A percentile compares a stretch with the other conserved stretches of the same genome.
Evolutionary conservation across 768 basidiomycete genomes (phyloP).

Genomic region (Amanita molliuscula): DNA sequence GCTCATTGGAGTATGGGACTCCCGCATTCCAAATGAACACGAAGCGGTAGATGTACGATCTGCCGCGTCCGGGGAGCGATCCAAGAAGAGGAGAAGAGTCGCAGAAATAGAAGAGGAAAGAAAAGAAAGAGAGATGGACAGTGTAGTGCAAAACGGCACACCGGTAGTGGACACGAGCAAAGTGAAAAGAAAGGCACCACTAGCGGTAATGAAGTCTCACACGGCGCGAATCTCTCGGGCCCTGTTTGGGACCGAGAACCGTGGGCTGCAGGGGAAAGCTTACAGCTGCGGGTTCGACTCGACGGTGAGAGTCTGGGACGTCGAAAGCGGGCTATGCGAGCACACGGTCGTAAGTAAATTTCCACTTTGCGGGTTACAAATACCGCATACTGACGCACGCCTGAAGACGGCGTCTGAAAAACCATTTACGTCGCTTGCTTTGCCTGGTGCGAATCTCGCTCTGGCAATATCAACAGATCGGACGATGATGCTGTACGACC

Average conservation of each 20-base stretch:
- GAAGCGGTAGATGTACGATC: constrained; percentile 10
- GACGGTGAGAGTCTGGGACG: constrained; percentile 82
- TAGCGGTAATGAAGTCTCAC: constrained; percentile 73
- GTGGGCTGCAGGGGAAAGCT: constrained; percentile 23
- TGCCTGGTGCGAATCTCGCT: constrained; percentile 33
- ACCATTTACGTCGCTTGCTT: constrained; percentile 59
- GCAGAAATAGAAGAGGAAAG: constrained; percentile 24
- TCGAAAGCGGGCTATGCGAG: constrained; percentile 62
- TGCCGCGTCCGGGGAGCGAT: constrained; percentile 20
- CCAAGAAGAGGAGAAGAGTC: constrained; percentile 57
- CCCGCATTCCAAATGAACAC: constrained; percentile 40
- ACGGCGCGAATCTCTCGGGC: constrained; percentile 71
- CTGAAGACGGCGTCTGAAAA: constrained; percentile 57
- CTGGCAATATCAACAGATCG: constrained; percentile 68
- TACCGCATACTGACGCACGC: neutral
- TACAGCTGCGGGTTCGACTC: constrained; percentile 87
- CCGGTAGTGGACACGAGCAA: constrained; percentile 10
- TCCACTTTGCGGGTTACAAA: neutral
- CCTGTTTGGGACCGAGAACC: constrained; percentile 34
- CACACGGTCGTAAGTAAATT: constrained; percentile 50
- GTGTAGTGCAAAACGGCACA: neutral
- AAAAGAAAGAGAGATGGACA: neutral
- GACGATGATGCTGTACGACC: constrained; percentile 60
- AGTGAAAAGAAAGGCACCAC: constrained; percentile 55
- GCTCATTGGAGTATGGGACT: constrained; percentile 76